A percentile compares a stretch with the other conserved stretches of the same genome.
phyloP scores from a whole-genome alignment of 106 monocot genomes.

The Acanthochlamys bracteata region DNA sequence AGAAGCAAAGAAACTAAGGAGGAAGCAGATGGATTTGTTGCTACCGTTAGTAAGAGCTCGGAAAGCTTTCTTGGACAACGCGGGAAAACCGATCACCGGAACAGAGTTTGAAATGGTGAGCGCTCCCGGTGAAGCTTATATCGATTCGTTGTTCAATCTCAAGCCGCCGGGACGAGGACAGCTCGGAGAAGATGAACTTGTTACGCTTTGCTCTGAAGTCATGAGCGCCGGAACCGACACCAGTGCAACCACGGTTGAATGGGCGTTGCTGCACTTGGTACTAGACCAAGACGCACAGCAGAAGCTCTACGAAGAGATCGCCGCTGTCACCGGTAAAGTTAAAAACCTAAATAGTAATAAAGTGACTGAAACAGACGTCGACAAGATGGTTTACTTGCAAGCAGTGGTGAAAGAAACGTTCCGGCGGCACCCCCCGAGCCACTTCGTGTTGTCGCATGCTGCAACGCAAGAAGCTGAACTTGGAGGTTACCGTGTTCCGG shows the following conservation, averaged over 20 bases:
- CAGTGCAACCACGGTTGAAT: slow-evolving; percentile 81
- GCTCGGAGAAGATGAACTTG: slow-evolving; percentile 78
- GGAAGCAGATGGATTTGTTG: slow-evolving; percentile 55
- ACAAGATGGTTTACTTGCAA: slow-evolving; percentile 55
- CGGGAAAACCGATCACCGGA: slow-evolving; percentile 1
- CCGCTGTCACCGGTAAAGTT: slow-evolving; percentile 9
- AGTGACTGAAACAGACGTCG: slow-evolving; percentile 69
- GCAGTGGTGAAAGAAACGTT: slow-evolving; percentile 90
- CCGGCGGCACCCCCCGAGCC: slow-evolving; percentile 87
- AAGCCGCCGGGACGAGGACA: slow-evolving; percentile 34
- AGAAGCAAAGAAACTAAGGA: slow-evolving; percentile 35
- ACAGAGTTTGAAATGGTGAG: slow-evolving; percentile 53
- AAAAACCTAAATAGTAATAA: slow-evolving; percentile 17
- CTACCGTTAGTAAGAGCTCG: slow-evolving; percentile 52
- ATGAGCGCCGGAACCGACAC: slow-evolving; percentile 99
- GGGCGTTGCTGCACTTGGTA: slow-evolving; percentile 67
- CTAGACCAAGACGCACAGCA: slow-evolving; percentile 60
- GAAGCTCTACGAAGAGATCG: slow-evolving; percentile 42
- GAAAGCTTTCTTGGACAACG: slow-evolving; percentile 33
- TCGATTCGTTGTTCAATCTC: slow-evolving; percentile 65
- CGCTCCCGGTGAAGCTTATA: slow-evolving; percentile 65
- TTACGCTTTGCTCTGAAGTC: slow-evolving; percentile 87
- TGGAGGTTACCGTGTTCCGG: slow-evolving; percentile 62
- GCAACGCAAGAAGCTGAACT: slow-evolving; percentile 64
- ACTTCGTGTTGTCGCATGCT: slow-evolving; percentile 82